Evolutionary conservation across 2,329 filamentous ascomycete genomes (phyloP).

Genomic region (Penicillium sp.): DNA sequence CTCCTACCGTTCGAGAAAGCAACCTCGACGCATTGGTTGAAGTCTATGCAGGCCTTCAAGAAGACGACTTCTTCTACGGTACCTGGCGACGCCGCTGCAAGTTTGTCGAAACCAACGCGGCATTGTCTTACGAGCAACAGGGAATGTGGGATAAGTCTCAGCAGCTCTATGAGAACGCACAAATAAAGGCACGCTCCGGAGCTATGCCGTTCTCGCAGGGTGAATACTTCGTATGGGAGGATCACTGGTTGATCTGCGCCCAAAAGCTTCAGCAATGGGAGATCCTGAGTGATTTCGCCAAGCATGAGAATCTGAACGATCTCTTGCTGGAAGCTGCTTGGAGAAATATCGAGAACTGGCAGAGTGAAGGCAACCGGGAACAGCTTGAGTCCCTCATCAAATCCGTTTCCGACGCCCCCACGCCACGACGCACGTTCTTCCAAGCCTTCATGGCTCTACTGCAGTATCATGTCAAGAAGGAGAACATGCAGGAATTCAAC

Average conservation of each 20-base stretch:
- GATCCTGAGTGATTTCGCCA: constrained; percentile 93
- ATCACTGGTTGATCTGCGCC: constrained; percentile 96
- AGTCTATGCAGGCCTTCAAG: constrained; percentile 82
- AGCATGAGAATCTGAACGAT: constrained; percentile 98
- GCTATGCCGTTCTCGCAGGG: constrained; percentile 94
- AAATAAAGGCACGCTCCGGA: constrained; percentile 93
- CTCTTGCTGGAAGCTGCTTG: constrained; percentile 92
- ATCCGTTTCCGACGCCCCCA: constrained; percentile 95
- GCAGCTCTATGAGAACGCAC: constrained; percentile 91
- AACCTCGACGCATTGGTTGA: constrained; percentile 95
- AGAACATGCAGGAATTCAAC: constrained; percentile 75
- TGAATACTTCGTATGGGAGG: constrained; percentile 99
- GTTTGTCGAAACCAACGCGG: constrained; percentile 96
- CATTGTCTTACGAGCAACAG: constrained; percentile 95
- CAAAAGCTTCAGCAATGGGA: constrained; percentile 99
- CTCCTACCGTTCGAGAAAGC: constrained; percentile 80
- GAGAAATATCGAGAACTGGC: constrained; percentile 95
- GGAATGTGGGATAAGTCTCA: constrained; percentile 99
- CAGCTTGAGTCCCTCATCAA: constrained; percentile 92
- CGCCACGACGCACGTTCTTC: constrained; percentile 91
- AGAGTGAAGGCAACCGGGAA: constrained; percentile 77
- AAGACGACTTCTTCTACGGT: constrained; percentile 96
- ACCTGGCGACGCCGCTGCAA: constrained; percentile 93
- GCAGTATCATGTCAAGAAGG: constrained; percentile 87
- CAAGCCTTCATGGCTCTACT: constrained; percentile 96